Evolutionary conservation across 1,139 yeast species (phyloP), one percentile per base, ranked within the genome.

Genomic region (Pichia sp.): DNA sequence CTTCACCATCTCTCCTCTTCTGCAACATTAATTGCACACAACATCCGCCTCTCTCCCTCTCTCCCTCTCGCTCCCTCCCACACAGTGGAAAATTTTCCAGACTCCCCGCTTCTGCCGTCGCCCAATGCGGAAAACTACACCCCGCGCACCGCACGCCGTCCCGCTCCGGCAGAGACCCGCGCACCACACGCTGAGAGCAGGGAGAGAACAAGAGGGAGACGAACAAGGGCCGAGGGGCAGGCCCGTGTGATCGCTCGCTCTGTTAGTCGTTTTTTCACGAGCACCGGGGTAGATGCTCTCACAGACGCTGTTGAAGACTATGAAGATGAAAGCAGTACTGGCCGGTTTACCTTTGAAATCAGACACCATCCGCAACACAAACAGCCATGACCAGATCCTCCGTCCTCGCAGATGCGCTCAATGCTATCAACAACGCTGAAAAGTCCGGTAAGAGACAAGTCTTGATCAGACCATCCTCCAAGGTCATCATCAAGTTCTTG

Each of bases 381-480:
- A 14, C 48, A 56, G 79, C 74, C 76, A 91, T 93, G 98, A 91
- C 98, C 75, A 92, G 98, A 84, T 82, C 97, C 71, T 93, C 99
- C 69, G 99, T 89, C 75, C 88, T 93, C 78, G 97, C 98, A 72
- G 99, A 93, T 81, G 98, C 99, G 75, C 87, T 93, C 75, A 92
- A 93, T 77, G 85, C 97, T 71, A 93, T 93, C 76, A 90, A 92
- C 92, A 93, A 93, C 77, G 99, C 99, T 77, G 99, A 93, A 82
- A 93, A 92, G 81, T 85, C 97, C 75, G 99, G 99, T 78, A 93
- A 93, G 83, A 89, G 99, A 81, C 99, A 93, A 83, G 99, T 93
- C 68, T 79, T 93, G 75, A 84, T 93, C 76, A 90, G 99, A 85
- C 99, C 99, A 66, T 92, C 98, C 55, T 93, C 99, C 73, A 93